Conservation (phyloP, 805 yeast genomes). For the Candida dendrica region DNA sequence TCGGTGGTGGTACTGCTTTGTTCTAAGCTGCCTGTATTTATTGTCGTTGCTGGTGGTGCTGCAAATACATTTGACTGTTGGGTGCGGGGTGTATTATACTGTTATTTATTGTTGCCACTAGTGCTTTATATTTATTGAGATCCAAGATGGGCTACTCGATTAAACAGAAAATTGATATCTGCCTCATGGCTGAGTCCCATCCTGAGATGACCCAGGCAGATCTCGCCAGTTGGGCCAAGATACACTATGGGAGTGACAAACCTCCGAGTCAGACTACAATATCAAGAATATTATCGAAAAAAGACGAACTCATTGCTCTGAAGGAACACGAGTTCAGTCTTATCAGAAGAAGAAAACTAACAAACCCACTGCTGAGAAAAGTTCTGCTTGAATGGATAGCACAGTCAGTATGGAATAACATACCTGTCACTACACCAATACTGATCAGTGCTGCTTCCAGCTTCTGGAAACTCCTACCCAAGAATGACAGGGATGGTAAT, state of each 20-base stretch:
- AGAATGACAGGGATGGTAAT: slow-evolving; percentile 48
- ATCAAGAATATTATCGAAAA: slow-evolving; percentile 50
- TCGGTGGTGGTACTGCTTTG: too few relatives aligned
- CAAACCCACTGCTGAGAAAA: slow-evolving; percentile 49
- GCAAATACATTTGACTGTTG: too few relatives aligned
- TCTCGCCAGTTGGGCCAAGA: slow-evolving; percentile 57
- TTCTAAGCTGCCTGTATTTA: too few relatives aligned
- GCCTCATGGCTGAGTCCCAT: slow-evolving; percentile 59
- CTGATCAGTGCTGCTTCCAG: slow-evolving; percentile 56
- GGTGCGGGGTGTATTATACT: too few relatives aligned
- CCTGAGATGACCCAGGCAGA: slow-evolving; percentile 65
- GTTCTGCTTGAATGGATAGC: slow-evolving; percentile 67
- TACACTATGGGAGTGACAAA: slow-evolving; percentile 40
- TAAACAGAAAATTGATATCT: slow-evolving; percentile 59
- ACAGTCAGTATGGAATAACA: slow-evolving; percentile 59
- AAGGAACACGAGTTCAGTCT: slow-evolving; percentile 45
- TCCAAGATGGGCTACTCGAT: slow-evolving; percentile 46
- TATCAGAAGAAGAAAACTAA: slow-evolving; percentile 36
- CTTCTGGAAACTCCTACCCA: slow-evolving; percentile 55
- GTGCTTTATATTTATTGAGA: too few relatives aligned
- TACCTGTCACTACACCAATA: slow-evolving; percentile 58
- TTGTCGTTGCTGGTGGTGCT: too few relatives aligned
- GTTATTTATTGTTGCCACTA: too few relatives aligned
- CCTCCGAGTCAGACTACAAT: slow-evolving; percentile 66
- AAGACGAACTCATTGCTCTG: slow-evolving; percentile 42